Percentiles rank a stretch among this genome's conserved stretches.
These are phyloP conservation scores for Botrytis tulipae DNA, from an alignment of 2,329 filamentous ascomycete species.

Conservation along the genomic window DNA sequence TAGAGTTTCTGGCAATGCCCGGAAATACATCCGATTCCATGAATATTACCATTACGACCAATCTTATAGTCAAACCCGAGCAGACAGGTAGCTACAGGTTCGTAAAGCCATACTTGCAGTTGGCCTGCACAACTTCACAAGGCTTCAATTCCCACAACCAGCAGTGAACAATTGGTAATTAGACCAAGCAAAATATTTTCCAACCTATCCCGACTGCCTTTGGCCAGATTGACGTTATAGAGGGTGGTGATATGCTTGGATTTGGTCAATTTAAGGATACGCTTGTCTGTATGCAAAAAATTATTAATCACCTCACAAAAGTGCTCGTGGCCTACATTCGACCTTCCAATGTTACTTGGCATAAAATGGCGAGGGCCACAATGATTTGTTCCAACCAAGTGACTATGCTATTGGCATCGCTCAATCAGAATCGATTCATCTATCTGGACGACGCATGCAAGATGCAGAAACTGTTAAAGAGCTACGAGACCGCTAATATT, in stretches of 20 bases:
- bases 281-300: not conserved
- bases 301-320: not conserved
- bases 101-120: not conserved
- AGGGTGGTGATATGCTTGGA: not conserved
- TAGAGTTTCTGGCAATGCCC: not conserved
- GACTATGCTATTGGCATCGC: not conserved
- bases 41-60: conserved; percentile 8
- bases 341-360: not conserved
- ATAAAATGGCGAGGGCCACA: not conserved
- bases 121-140: not conserved
- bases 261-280: not conserved
- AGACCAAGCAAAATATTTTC: conserved; percentile 1
- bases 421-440: not conserved
- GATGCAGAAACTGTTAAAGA: not conserved
- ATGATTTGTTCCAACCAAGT: not conserved
- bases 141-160: not conserved
- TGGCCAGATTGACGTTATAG: not conserved
- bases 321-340: not conserved
- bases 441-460: conserved; percentile 1
- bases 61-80: not conserved
- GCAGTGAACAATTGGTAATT: not conserved
- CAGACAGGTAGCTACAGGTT: not conserved
- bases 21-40: conserved; percentile 9
- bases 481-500: not conserved
- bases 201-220: not conserved